Evolutionary conservation across 306 rosid species (phyloP).

Genomic region (Trifolium fragiferum): DNA sequence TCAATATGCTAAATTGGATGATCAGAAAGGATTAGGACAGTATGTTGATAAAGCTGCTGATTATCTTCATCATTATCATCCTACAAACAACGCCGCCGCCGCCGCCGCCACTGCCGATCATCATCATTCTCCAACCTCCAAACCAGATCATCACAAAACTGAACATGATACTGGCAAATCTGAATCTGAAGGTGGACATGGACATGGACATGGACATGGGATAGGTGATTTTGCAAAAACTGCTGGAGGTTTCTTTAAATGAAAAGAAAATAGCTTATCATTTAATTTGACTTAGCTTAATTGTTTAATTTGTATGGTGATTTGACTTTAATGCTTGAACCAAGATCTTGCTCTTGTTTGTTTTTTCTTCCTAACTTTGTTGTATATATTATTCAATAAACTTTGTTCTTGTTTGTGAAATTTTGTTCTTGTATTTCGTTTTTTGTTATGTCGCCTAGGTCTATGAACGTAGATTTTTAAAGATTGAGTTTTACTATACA

Average conservation of each 20-base stretch:
- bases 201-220: conserved; percentile 40
- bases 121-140: not conserved
- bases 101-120: not conserved
- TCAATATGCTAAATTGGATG: conserved; percentile 51
- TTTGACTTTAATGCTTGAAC: not conserved
- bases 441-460: no score
- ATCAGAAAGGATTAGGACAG: conserved; percentile 49
- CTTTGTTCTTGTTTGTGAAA: no score
- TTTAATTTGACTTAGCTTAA: not conserved
- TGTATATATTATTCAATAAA: not conserved
- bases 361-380: not conserved
- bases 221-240: conserved; percentile 36
- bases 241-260: conserved; percentile 45
- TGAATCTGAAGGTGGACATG: conserved; percentile 27
- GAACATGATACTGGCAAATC: not conserved
- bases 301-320: not conserved
- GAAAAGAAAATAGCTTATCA: not conserved
- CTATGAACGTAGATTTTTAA: no score
- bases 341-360: not conserved
- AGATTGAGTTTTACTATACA: no score
- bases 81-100: no score
- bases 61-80: conserved; percentile 46
- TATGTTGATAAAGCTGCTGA: conserved; percentile 55
- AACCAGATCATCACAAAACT: conserved; percentile 21
- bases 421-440: no score